Evolutionary conservation across 306 rosid species (phyloP), one percentile per base, ranked within the genome.

Genomic region (Quercus alba): DNA sequence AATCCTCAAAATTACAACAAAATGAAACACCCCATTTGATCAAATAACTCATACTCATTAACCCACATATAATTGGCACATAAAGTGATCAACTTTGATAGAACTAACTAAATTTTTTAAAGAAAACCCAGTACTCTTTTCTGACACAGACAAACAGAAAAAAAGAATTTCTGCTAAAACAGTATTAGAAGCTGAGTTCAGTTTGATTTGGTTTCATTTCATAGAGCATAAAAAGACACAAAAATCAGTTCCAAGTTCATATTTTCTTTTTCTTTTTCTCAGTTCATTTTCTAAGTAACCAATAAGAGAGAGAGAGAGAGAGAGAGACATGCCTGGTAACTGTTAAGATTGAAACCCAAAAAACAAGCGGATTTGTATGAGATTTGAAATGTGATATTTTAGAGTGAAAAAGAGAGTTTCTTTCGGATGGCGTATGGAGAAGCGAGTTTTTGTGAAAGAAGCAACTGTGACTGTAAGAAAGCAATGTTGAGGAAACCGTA

Each of bases 301-400:
- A n/a, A n/a, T n/a, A n/a, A n/a, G n/a, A n/a, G n/a, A n/a, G n/a
- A n/a, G n/a, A n/a, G n/a, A n/a, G n/a, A n/a, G n/a, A n/a, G n/a
- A n/a, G n/a, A n/a, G n/a, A 83, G 73, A 82, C 75, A 70, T 71
- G 51, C 86, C 80, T 71, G 73, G 54, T 28, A 56, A 64, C 30
- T 17, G 75, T 19, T 56, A 11, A 74, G 81, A 80, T 10, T n/a
- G 79, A 33, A 66, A 79, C 23, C 23, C 4, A 18, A 18, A 5
- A 61, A 81, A 23, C 72, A 80, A 74, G 75, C 70, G 73, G 84
- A 90, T 84, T 84, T 72, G 86, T 18, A 31, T n/a, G 74, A 70
- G 78, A 75, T 59, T 46, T 70, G 56, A 46, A 79, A 76, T 41
- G 57, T 25, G 70, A 55, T 1, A n/a, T 83, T 62, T 79, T 77